Percentiles rank a stretch among this genome's conserved stretches.
phyloP scores from a whole-genome alignment of 176 grass and related monocot species.

The Hordeum vulgare region MorexV3_pseudomolecules_assembly NC_058521.1:504991608-504992107 shows the following conservation, averaged over 20 bases:
- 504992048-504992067: conserved; percentile 85
- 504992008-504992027: conserved; percentile 13
- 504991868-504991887: no score
- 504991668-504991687: not conserved
- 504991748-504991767: conserved; percentile 36
- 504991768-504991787: conserved; percentile 36
- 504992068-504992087: conserved; percentile 50
- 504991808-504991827: conserved; percentile 19
- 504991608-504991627: not conserved
- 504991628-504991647: no score
- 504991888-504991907: no score
- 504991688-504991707: not conserved
- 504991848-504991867: no score
- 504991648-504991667: not conserved
- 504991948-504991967: conserved; percentile 5
- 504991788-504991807: conserved; percentile 14
- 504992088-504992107: conserved; percentile 56
- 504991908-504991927: no score
- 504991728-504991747: conserved; percentile 16
- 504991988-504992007: conserved; percentile 4
- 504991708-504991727: not conserved
- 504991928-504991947: not conserved
- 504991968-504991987: not conserved
- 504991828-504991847: conserved; percentile 40
- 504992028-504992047: conserved; percentile 57